phyloP scores from a whole-genome alignment of 208 protist species.

The Herpetomonas samuelpessoai region DNA sequence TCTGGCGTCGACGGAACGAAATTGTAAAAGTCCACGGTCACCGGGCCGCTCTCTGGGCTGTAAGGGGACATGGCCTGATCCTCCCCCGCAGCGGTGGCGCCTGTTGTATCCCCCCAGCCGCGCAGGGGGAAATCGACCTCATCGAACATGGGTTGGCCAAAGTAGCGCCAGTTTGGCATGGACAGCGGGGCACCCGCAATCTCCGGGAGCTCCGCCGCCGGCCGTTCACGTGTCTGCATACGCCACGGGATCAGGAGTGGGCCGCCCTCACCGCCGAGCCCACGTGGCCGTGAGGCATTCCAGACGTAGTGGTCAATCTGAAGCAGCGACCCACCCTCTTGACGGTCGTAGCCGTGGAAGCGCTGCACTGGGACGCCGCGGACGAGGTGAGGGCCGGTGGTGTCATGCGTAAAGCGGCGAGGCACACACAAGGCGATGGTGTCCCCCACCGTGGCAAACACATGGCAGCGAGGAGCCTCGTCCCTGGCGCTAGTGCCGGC shows the following conservation, averaged over 20 bases:
- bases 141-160: conserved; percentile 67
- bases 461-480: conserved; percentile 7
- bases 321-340: conserved; percentile 27
- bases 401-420: neutral
- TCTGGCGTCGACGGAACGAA: conserved; percentile 44
- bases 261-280: neutral
- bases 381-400: conserved; percentile 24
- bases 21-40: conserved; percentile 78
- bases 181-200: conserved; percentile 31
- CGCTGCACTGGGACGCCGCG: conserved; percentile 42
- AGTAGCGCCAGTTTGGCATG: conserved; percentile 69
- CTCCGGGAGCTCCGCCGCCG: conserved; percentile 27
- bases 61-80: conserved; percentile 17
- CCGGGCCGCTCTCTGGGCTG: conserved; percentile 21
- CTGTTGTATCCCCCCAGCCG: no score
- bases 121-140: conserved; percentile 32
- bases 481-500: conserved; percentile 7
- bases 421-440: neutral
- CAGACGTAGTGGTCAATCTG: conserved; percentile 50
- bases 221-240: conserved; percentile 32
- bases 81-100: no score
- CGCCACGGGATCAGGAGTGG: conserved; percentile 43
- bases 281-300: conserved; percentile 3
- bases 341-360: conserved; percentile 40
- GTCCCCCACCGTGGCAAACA: conserved; percentile 19